A percentile compares a stretch with the other conserved stretches of the same genome.
phyloP scores from a whole-genome alignment of 495 filamentous ascomycete genomes.

The Entonaema liquescens region DNA sequence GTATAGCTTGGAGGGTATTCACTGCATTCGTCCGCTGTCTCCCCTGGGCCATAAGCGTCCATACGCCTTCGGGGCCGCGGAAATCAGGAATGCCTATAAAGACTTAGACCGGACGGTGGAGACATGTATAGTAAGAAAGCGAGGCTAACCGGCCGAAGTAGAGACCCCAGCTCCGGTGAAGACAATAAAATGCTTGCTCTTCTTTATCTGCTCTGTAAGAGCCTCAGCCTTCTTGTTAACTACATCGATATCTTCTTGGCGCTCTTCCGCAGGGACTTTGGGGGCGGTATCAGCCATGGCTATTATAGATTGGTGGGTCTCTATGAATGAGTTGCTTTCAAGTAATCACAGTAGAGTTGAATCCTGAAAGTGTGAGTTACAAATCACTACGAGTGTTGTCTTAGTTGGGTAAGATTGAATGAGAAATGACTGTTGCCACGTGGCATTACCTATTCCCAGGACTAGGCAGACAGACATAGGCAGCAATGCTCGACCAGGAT shows the following conservation, averaged over 20 bases:
- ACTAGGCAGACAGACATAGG: too few species aligned
- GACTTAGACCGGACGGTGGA: constrained; percentile 10
- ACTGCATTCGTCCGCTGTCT: constrained; percentile 38
- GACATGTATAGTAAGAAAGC: neutral
- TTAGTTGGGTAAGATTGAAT: too few species aligned
- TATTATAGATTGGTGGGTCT: neutral
- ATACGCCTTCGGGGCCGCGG: constrained; percentile 55
- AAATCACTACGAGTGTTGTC: too few species aligned
- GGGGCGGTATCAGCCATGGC: constrained; percentile 51
- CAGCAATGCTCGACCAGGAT: too few species aligned
- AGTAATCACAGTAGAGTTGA: neutral
- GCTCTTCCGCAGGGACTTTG: constrained; percentile 50
- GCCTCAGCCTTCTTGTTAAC: constrained; percentile 49
- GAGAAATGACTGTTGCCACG: too few species aligned
- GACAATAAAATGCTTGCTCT: constrained; percentile 57
- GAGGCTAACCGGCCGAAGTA: constrained; percentile 51
- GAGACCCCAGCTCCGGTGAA: constrained; percentile 59
- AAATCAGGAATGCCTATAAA: constrained; percentile 56
- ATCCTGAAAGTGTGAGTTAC: too few species aligned
- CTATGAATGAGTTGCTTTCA: neutral
- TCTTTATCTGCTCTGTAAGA: constrained; percentile 49
- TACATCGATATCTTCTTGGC: constrained; percentile 42
- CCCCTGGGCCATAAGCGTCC: constrained; percentile 55
- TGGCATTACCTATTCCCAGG: too few species aligned
- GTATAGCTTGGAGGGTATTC: constrained; percentile 53